Conservation (phyloP, 495 filamentous ascomycete species). For the Penicillium bialowiezense region DNA sequence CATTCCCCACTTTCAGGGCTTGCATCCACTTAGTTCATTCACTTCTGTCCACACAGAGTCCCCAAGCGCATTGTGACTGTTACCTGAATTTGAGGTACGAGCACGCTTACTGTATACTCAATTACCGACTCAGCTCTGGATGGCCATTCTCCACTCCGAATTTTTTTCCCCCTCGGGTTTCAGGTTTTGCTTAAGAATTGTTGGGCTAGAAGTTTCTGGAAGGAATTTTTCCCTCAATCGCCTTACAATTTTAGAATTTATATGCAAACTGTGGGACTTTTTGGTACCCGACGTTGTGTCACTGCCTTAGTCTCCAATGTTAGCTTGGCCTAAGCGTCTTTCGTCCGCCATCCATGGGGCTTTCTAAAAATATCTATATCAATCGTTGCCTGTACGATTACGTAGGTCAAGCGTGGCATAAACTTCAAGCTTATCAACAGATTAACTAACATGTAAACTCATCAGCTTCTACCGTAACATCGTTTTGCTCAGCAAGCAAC, state of each 20-base stretch:
- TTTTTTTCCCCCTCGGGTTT: not conserved
- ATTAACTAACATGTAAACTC: not conserved
- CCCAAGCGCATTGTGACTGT: conserved; percentile 19
- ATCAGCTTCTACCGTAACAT: conserved; percentile 14
- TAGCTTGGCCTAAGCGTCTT: not conserved
- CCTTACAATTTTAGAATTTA: not conserved
- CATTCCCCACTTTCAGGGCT: conserved; percentile 32
- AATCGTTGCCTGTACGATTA: not conserved
- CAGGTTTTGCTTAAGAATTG: not conserved
- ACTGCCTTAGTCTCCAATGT: not conserved
- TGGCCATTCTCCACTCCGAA: not conserved
- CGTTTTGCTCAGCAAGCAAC: conserved; percentile 60
- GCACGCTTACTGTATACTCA: conserved; percentile 12
- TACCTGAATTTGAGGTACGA: conserved; percentile 14
- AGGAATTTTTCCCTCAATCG: not conserved
- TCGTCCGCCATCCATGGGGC: not conserved
- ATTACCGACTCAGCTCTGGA: not conserved
- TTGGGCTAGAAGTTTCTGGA: conserved; percentile 2
- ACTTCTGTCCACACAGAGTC: conserved; percentile 22
- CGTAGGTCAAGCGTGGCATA: no score
- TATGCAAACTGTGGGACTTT: not conserved
- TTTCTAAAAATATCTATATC: not conserved
- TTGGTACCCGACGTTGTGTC: not conserved
- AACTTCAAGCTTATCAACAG: no score
- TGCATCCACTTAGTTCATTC: conserved; percentile 27